Conservation (phyloP, 345 rosid genomes). For the Psidium friedrichsthalianum region DNA sequence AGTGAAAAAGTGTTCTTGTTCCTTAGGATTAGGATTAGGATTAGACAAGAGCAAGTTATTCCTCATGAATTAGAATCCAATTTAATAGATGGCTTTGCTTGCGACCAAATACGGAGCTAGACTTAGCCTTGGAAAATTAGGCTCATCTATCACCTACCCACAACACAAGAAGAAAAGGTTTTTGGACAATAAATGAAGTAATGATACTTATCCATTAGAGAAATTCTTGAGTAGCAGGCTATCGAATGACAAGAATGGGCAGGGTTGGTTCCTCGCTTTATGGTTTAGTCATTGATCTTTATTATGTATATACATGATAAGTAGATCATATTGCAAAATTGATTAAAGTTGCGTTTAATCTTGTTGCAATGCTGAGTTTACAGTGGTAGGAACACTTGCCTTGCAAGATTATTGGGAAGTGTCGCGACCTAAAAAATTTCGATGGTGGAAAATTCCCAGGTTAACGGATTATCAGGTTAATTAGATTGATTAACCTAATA, state of each 20-base stretch:
- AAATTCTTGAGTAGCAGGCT: not conserved
- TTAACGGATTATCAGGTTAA: too few species aligned
- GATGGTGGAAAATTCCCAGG: too few species aligned
- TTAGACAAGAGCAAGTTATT: not conserved
- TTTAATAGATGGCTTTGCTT: not conserved
- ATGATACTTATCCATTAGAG: not conserved
- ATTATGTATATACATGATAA: not conserved
- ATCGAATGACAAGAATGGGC: not conserved
- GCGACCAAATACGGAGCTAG: not conserved
- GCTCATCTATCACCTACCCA: not conserved
- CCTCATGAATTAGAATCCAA: not conserved
- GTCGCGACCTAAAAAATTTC: too few species aligned
- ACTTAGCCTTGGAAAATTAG: not conserved
- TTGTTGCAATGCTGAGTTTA: not conserved
- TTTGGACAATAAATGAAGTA: not conserved
- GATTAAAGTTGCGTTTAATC: not conserved
- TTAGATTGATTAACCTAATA: too few species aligned
- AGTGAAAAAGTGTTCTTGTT: not conserved
- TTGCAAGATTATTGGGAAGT: constrained; percentile 68
- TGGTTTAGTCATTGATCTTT: not conserved
- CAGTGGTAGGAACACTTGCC: constrained; percentile 66
- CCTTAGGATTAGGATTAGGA: not conserved
- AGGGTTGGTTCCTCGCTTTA: not conserved
- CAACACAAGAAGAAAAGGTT: not conserved
- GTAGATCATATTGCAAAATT: not conserved